Percentiles rank a stretch among this genome's conserved stretches.
phyloP scores from a whole-genome alignment of 2,329 filamentous ascomycete species.

The Aureobasidium sp. region DNA sequence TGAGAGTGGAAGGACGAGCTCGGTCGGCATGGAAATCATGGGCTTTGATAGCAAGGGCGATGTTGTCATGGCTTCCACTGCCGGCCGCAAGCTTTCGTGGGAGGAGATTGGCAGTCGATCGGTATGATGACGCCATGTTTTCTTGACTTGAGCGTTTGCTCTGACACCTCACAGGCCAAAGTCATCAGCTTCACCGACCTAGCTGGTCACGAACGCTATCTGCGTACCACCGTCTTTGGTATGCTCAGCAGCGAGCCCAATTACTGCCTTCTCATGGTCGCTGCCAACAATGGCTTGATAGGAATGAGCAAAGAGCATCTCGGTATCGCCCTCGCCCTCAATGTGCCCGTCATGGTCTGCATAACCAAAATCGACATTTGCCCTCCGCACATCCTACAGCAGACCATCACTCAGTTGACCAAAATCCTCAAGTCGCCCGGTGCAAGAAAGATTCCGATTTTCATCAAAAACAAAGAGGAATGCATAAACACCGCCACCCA shows the following conservation, averaged over 20 bases:
- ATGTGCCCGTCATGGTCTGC: constrained; percentile 95
- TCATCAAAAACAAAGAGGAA: constrained; percentile 85
- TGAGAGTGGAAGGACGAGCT: constrained; percentile 89
- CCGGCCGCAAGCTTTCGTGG: constrained; percentile 86
- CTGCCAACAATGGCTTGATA: constrained; percentile 92
- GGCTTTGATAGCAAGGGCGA: constrained; percentile 85
- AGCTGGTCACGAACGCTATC: constrained; percentile 89
- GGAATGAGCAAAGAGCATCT: constrained; percentile 99
- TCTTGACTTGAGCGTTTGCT: no score
- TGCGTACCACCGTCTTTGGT: constrained; percentile 93
- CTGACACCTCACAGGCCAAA: constrained; percentile 64
- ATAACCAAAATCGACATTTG: constrained; percentile 99
- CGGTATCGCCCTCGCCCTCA: constrained; percentile 86
- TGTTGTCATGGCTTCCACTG: constrained; percentile 71
- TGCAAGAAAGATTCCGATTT: constrained; percentile 89
- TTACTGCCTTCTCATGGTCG: constrained; percentile 97
- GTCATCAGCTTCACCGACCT: constrained; percentile 95
- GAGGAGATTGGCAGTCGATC: constrained; percentile 94
- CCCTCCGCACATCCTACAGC: constrained; percentile 86
- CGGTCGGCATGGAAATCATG: constrained; percentile 98
- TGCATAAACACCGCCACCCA: constrained; percentile 93
- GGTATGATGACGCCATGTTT: constrained; percentile 34
- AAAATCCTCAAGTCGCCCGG: constrained; percentile 92
- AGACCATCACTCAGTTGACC: constrained; percentile 85
- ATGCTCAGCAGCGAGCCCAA: constrained; percentile 91